Conservation (phyloP, 148 eudicot genomes). For the Simmondsia chinensis region DNA sequence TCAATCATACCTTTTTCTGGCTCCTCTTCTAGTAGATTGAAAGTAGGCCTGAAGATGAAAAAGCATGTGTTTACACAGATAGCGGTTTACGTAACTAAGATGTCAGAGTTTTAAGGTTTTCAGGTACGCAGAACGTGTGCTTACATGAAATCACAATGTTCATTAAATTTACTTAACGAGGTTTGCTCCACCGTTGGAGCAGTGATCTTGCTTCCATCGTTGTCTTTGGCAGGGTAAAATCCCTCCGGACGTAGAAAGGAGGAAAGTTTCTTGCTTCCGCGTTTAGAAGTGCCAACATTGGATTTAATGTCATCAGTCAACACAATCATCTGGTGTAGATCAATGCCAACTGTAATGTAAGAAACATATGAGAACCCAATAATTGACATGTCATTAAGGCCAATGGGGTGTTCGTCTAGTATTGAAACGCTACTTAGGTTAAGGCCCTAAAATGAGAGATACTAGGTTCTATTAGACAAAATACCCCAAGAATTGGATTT, state of each 20-base stretch:
- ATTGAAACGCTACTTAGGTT: too few species aligned
- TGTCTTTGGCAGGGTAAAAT: slow-evolving; percentile 30
- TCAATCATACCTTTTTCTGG: slow-evolving; percentile 45
- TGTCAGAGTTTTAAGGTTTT: too few species aligned
- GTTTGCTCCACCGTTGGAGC: slow-evolving; percentile 21
- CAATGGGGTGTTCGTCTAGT: too few species aligned
- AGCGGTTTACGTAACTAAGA: too few species aligned
- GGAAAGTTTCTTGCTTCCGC: slow-evolving; percentile 25
- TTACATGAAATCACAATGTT: slow-evolving; percentile 33
- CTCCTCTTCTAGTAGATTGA: slow-evolving; percentile 76
- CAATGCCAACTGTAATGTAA: slow-evolving; percentile 77
- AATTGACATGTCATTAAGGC: too few species aligned
- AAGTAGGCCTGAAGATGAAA: slow-evolving; percentile 60
- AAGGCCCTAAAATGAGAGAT: too few species aligned
- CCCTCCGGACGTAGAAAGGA: slow-evolving; percentile 28
- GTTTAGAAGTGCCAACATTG: slow-evolving; percentile 19
- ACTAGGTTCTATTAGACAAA: too few species aligned
- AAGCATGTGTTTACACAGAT: background rate
- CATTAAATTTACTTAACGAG: slow-evolving; percentile 18
- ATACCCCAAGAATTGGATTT: too few species aligned
- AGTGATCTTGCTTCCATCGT: slow-evolving; percentile 16
- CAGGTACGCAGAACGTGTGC: too few species aligned
- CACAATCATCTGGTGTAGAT: slow-evolving; percentile 52
- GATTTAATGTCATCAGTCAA: slow-evolving; percentile 24
- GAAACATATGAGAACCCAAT: slow-evolving; percentile 5